These are phyloP conservation scores for Lentinus brumalis DNA, from an alignment of 768 basidiomycete species.

Conservation along the genomic window DNA sequence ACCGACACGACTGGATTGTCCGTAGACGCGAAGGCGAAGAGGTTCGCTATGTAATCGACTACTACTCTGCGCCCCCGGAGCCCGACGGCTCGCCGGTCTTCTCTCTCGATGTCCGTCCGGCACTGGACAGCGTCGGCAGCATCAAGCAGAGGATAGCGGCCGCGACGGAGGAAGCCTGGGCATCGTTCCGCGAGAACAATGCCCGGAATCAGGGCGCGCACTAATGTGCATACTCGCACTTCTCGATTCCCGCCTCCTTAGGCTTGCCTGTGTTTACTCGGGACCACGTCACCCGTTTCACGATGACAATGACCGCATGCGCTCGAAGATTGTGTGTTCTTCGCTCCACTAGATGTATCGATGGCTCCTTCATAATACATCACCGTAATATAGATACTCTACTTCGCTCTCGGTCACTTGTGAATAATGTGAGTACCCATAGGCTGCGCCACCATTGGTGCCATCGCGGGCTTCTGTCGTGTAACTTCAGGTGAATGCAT, in stretches of 20 bases:
- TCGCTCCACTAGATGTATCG: conserved; percentile 1
- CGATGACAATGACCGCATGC: neutral
- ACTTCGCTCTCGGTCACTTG: no score
- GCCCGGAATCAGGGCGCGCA: conserved; percentile 13
- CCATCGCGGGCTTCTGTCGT: no score
- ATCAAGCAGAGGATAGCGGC: conserved; percentile 65
- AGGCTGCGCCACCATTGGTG: no score
- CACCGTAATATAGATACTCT: conserved; percentile 2
- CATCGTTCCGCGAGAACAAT: conserved; percentile 31
- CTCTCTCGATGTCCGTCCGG: conserved; percentile 92
- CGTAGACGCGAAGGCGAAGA: conserved; percentile 79
- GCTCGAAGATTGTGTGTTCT: conserved; percentile 3
- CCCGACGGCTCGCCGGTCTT: conserved; percentile 93
- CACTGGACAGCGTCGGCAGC: conserved; percentile 82
- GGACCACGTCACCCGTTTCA: neutral
- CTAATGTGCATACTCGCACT: neutral
- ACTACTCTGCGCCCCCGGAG: conserved; percentile 91
- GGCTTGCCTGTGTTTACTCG: neutral
- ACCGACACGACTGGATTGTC: conserved; percentile 93
- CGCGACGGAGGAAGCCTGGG: conserved; percentile 72
- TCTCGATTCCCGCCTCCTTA: neutral
- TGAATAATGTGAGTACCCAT: no score
- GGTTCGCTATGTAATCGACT: conserved; percentile 97
- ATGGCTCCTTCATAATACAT: conserved; percentile 18
- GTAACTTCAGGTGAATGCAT: no score